Percentiles rank a stretch among this genome's conserved stretches.
phyloP scores from a whole-genome alignment of 192 early-diverging fungal genomes.

The Phycomyces blakesleeanus region DNA sequence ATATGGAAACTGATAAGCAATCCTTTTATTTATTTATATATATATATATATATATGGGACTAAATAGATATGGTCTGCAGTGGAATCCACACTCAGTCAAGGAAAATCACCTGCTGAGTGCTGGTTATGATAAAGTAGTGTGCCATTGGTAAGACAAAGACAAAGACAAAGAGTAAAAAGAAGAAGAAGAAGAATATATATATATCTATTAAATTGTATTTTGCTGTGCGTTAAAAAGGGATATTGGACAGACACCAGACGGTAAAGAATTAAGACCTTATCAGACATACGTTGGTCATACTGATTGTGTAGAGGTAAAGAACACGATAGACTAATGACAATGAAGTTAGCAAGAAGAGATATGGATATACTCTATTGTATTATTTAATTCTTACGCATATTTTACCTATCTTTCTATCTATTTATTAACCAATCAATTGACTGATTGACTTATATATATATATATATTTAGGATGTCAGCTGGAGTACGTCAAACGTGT shows the following conservation, averaged over 20 bases:
- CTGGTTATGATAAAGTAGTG: conserved; percentile 88
- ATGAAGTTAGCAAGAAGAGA: no score
- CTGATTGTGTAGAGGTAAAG: conserved; percentile 82
- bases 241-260: conserved; percentile 72
- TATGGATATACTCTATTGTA: no score
- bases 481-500: conserved; percentile 81
- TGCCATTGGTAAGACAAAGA: conserved; percentile 72
- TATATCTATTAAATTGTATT: no score
- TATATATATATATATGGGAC: not conserved
- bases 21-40: not conserved
- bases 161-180: conserved; percentile 4
- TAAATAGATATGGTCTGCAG: conserved; percentile 77
- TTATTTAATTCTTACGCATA: no score
- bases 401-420: no score
- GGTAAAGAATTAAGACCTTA: conserved; percentile 71
- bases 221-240: conserved; percentile 58
- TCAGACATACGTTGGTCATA: conserved; percentile 78
- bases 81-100: conserved; percentile 71
- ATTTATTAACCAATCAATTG: no score
- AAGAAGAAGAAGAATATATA: no score
- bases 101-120: conserved; percentile 82
- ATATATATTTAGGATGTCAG: conserved; percentile 72
- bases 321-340: no score
- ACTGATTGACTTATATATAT: no score
- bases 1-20: not conserved